Evolutionary conservation across 148 eudicot genomes (phyloP).

Genomic region (Rhododendron ovatum): DNA sequence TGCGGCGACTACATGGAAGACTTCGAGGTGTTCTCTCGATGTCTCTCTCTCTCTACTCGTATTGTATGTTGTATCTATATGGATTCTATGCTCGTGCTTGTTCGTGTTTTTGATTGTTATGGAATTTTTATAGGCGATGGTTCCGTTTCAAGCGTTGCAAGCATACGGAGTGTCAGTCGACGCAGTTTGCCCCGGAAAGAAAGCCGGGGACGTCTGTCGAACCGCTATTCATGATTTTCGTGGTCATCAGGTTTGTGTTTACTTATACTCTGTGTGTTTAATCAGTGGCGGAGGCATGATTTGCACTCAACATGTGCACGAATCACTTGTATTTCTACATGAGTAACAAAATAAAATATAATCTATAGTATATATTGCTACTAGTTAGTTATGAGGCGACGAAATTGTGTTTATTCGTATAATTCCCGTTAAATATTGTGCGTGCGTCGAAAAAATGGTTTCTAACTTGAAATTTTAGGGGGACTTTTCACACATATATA

Average conservation of each 20-base stretch:
- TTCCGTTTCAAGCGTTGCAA: conserved; percentile 86
- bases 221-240: conserved; percentile 65
- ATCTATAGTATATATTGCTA: no score
- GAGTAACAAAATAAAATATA: no score
- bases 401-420: no score
- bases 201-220: conserved; percentile 83
- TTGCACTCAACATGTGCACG: no score
- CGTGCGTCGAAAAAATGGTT: no score
- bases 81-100: neutral
- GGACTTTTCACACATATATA: no score
- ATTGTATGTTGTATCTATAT: neutral
- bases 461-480: no score
- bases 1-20: conserved; percentile 96
- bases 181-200: conserved; percentile 92
- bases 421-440: no score
- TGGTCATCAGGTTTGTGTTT: conserved; percentile 56
- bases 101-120: neutral
- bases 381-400: no score
- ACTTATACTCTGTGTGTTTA: no score
- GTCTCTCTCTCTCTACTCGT: neutral
- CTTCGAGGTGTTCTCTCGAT: conserved; percentile 41
- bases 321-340: no score
- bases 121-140: conserved; percentile 61
- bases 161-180: conserved; percentile 85
- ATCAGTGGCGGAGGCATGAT: no score